Evolutionary conservation across 208 protist species (phyloP).

Genomic region (Wallacemonas sp.): DNA sequence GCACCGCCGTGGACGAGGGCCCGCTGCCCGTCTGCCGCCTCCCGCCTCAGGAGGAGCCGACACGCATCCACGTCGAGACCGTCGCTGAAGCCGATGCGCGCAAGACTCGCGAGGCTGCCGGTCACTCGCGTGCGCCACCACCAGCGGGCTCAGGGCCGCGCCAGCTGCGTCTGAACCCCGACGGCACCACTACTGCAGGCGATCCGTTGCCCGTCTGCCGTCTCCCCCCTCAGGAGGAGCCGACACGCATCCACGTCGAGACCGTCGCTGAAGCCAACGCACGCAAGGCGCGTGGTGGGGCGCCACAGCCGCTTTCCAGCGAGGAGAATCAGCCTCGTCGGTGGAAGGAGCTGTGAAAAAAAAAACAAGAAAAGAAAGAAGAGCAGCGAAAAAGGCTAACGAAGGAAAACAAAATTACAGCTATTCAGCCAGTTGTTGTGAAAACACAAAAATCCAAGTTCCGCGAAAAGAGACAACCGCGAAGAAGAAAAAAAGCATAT

Average conservation of each 20-base stretch:
- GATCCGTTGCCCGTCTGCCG: neutral
- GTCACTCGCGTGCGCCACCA: no score
- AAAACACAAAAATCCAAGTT: no score
- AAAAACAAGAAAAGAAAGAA: neutral
- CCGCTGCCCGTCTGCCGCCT: neutral
- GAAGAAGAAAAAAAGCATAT: no score
- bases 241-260: neutral
- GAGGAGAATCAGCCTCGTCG: neutral
- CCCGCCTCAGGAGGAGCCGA: neutral
- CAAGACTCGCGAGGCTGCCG: no score
- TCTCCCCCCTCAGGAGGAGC: neutral
- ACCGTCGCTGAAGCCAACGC: conserved; percentile 4
- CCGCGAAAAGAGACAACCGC: no score
- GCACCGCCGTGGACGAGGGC: no score
- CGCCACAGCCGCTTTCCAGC: conserved; percentile 1
- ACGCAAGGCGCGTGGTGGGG: no score
- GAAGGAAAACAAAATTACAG: neutral
- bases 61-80: neutral
- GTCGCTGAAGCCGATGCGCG: neutral
- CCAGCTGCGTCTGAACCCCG: no score
- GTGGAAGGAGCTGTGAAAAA: neutral
- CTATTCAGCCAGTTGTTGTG: no score
- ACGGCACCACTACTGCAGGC: no score
- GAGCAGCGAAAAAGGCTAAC: neutral
- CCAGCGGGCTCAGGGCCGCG: no score